phyloP scores from a whole-genome alignment of 164 flowering plant species.

The Amborella trichopoda region DNA sequence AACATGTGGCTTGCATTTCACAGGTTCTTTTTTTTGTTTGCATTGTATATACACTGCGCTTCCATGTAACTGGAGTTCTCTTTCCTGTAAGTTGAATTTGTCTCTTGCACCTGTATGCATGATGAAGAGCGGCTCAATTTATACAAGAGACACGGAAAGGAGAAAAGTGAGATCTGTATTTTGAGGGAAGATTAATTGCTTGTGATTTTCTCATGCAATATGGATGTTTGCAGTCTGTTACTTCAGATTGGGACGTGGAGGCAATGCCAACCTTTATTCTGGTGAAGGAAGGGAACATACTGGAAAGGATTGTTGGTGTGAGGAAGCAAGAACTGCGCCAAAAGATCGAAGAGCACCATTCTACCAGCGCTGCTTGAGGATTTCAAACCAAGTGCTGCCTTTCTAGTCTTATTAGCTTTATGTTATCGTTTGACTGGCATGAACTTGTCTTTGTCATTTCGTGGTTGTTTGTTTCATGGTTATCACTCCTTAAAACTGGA shows the following conservation, averaged over 20 bases:
- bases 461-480: no score
- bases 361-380: no score
- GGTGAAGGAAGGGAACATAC: constrained; percentile 42
- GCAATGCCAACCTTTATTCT: constrained; percentile 72
- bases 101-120: not conserved
- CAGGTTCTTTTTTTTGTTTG: no score
- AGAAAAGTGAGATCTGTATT: not conserved
- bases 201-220: not conserved
- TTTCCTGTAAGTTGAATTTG: not conserved
- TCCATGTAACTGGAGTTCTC: not conserved
- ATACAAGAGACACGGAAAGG: not conserved
- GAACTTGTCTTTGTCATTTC: no score
- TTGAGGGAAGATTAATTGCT: not conserved
- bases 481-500: no score
- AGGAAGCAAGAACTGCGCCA: constrained; percentile 27
- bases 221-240: constrained; percentile 31
- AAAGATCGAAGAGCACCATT: constrained; percentile 9
- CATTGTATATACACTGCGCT: not conserved
- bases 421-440: no score
- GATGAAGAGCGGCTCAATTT: not conserved
- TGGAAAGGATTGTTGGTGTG: constrained; percentile 60
- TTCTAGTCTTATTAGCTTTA: no score
- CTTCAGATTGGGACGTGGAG: constrained; percentile 39
- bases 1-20: no score
- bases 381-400: no score